Conservation (phyloP, 495 filamentous ascomycete genomes). For the Penicillium paxilli region DNA sequence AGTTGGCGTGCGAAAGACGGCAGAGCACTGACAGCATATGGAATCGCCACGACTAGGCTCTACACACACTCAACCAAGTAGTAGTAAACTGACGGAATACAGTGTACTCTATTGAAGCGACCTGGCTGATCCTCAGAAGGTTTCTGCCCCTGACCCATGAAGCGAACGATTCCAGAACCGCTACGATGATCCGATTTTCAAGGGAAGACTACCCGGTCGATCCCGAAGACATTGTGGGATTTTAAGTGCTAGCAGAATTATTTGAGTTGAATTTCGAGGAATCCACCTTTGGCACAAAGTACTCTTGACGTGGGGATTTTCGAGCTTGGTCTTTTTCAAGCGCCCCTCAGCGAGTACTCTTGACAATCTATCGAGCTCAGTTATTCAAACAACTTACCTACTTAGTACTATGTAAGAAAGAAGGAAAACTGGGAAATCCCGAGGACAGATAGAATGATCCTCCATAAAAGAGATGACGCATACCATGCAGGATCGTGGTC, state of each 20-base stretch:
- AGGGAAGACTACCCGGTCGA: neutral
- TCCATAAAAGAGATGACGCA: too few relatives aligned
- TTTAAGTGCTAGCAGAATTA: too few relatives aligned
- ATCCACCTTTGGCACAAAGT: neutral
- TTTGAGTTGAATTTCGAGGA: too few relatives aligned
- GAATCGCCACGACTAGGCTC: neutral
- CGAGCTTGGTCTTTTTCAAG: neutral
- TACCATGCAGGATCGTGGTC: too few relatives aligned
- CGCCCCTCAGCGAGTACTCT: neutral
- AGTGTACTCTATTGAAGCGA: neutral
- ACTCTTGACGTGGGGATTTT: too few relatives aligned
- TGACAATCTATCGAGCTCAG: neutral
- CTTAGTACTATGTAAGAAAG: too few relatives aligned
- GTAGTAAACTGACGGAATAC: too few relatives aligned
- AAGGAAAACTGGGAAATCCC: too few relatives aligned
- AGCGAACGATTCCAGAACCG: constrained; percentile 5
- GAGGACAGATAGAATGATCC: too few relatives aligned
- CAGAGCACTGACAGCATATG: neutral
- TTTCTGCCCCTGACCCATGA: neutral
- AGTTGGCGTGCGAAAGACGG: neutral
- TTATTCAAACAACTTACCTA: neutral
- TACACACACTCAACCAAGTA: neutral
- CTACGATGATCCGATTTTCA: neutral
- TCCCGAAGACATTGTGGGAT: too few relatives aligned
- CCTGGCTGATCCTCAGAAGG: neutral